Base-by-base conservation (phyloP, 1,284 basidiomycete genomes). In the Trichosporon sp. region DNA sequence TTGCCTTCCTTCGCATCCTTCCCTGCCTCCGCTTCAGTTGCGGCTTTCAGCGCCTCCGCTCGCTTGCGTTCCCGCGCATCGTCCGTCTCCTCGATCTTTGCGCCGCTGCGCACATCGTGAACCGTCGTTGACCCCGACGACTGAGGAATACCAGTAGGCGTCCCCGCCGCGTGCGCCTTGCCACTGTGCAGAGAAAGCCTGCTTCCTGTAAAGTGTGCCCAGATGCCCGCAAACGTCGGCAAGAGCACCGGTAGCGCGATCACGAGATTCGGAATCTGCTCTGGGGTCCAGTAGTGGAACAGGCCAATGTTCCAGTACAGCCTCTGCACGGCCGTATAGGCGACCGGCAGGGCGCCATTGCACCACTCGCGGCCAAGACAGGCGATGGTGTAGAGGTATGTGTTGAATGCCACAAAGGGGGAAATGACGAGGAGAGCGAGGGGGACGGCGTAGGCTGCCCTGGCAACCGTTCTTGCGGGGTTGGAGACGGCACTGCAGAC, bases 281-380 rank as follows among this genome's bases (percentile, higher is more conserved):
- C 80, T 4, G 82, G 63, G 0, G 88, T 87, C 93, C 93, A 99
- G 80, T 99, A 98, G 0, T 84, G 85, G 63, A 97, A 80, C 66
- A 93, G 86, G 5, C 94, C 94, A 65, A 86, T 83, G 76, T 91
- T 84, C 84, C 95, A 99, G 79, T 98, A 98, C 56, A 85, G 82
- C 0, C 81, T 79, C 78, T 98, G 95, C 1, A 91, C 90, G 71
- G 90, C 87, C n/a, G 85, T 81, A 76, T 98, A 98, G 54, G 91
- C 86, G 14, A 86, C 84, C 0, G 92, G 92, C 1, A 88, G 70
- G 3, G 72, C 54, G 0, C 73, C 66, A 0, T 72, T 59, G 76
- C 95, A 97, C 94, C 93, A 97, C 1, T 81, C 79, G 40, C 81
- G 66, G 64, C 56, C 19, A 1, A 33, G 25, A 72, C 95, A 97